Evolutionary conservation across 441 rosid species (phyloP), one percentile per base, ranked within the genome.

Genomic region (Populus hybrid): DNA sequence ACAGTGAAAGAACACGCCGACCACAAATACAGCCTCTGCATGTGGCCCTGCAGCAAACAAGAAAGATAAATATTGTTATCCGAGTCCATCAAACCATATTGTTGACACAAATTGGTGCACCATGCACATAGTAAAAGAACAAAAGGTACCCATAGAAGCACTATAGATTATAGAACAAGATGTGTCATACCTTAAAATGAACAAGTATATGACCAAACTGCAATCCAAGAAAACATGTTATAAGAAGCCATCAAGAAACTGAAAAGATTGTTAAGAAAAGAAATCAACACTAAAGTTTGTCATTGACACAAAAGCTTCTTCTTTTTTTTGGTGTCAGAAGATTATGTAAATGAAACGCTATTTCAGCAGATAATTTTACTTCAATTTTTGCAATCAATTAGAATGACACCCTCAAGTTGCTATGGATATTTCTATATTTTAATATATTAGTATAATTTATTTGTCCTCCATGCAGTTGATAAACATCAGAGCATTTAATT

Each of bases 211-310:
- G 93, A 61, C 91, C 91, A 72, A 86, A 90, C 59, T 90, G 89
- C 88, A 88, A 78, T 38, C 91, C 91, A 80, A 86, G 66, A 72
- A 87, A 78, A 78, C 93, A 88, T 29, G 93, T 83, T 53, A 87
- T 78, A n/a, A 33, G 88, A 80, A 80, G 91, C 91, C 90, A 88
- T 87, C 79, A 87, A 73, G 67, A 89, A 87, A 73, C 91, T 90
- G 89, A 74, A 80, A 71, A 70, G 31, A 59, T 76, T 36, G 50
- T 72, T 72, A 50, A 18, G 26, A 67, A 64, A 64, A 68, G 72
- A 28, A 67, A 74, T 36, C 77, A 42, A 9, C 50, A 42, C 50
- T 42, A 42, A 38, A 38, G 42, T 38, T 38, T 38, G 42, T 38
- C 42, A 9, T 9, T 38, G 42, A 38, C 42, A 38, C 42, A 38